Conservation (phyloP, 2,329 filamentous ascomycete species). For the Ophiosphaerella herpotricha region DNA sequence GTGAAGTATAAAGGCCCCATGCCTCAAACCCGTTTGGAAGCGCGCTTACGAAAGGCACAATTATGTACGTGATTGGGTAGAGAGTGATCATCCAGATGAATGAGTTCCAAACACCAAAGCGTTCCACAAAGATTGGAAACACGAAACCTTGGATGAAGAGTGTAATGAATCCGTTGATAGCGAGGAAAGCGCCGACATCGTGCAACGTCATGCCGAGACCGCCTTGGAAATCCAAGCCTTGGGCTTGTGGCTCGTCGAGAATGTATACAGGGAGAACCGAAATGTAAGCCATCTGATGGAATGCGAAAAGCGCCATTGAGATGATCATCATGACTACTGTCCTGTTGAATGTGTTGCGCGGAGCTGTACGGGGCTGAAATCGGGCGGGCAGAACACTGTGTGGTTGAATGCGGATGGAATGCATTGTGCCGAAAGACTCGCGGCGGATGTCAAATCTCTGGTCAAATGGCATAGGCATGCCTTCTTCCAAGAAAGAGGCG, state of each 20-base stretch:
- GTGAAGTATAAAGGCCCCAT: slow-evolving; percentile 65
- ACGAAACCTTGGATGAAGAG: slow-evolving; percentile 75
- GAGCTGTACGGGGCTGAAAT: slow-evolving; percentile 15
- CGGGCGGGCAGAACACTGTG: slow-evolving; percentile 31
- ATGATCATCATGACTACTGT: slow-evolving; percentile 76
- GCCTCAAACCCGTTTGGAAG: slow-evolving; percentile 60
- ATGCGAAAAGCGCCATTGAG: slow-evolving; percentile 86
- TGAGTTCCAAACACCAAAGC: slow-evolving; percentile 68
- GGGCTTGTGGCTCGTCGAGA: slow-evolving; percentile 66
- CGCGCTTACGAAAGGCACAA: slow-evolving; percentile 69
- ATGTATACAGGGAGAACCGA: slow-evolving; percentile 91
- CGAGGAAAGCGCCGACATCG: slow-evolving; percentile 69
- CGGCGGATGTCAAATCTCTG: slow-evolving; percentile 43
- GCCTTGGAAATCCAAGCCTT: slow-evolving; percentile 53
- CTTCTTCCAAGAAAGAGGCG: slow-evolving; percentile 44
- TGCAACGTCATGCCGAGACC: slow-evolving; percentile 69
- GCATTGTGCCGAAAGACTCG: slow-evolving; percentile 45
- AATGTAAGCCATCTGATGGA: slow-evolving; percentile 88
- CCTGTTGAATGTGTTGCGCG: slow-evolving; percentile 58
- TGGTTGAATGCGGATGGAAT: slow-evolving; percentile 37
- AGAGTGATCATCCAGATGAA: slow-evolving; percentile 68
- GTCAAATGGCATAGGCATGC: slow-evolving; percentile 38
- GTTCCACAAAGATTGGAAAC: slow-evolving; percentile 67
- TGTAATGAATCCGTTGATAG: slow-evolving; percentile 71
- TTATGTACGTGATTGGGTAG: slow-evolving; percentile 69